Evolutionary conservation across 2,329 filamentous ascomycete genomes (phyloP), one percentile per base, ranked within the genome.

Genomic region (Ustulina deusta): DNA sequence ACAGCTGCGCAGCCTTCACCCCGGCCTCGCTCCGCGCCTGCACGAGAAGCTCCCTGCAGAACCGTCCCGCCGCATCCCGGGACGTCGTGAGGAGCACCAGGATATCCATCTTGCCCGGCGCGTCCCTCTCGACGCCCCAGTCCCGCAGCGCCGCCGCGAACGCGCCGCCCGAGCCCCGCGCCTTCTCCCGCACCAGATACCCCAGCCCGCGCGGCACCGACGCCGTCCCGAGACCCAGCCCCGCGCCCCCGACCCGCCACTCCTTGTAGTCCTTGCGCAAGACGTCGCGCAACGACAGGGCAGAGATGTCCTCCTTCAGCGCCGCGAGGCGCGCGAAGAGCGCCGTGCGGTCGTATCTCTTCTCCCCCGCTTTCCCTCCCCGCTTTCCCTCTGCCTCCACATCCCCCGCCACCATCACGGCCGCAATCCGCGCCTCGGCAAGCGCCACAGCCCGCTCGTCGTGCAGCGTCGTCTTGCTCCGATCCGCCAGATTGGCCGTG

Each of bases 251-350:
- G 63, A 89, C 87, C 11, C 80, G 81, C 92, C 92, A 96, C 75
- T 92, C 85, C 81, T 97, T 97, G 80, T 94, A 97, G 80, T 97
- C 93, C 78, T 95, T 95, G 70, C 91, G 85, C 60, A 95, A 79
- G 44, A 94, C 85, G 72, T 94, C 92, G 25, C 85, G 81, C 71
- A 93, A 79, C 42, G 80, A 82, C 52, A 96, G 80, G 0, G 76
- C 72, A 2, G 85, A 86, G 59, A 96, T 84, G 71, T 93, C 87
- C 69, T 88, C 86, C 78, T 94, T 94, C 5, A 92, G 89, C 5
- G 79, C 79, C 0, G 84, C 82, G 29, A 94, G 84, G 63, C 87
- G 81, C 4, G 84, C 77, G 75, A 87, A 93, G 77, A 90, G 93
- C 3, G 68, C 76, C 0, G 81, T 77, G 6, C 87, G 82, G 63